These are phyloP conservation scores for Ustilago esculenta DNA, from an alignment of 1,284 basidiomycete genomes.

Conservation along the genomic window DNA sequence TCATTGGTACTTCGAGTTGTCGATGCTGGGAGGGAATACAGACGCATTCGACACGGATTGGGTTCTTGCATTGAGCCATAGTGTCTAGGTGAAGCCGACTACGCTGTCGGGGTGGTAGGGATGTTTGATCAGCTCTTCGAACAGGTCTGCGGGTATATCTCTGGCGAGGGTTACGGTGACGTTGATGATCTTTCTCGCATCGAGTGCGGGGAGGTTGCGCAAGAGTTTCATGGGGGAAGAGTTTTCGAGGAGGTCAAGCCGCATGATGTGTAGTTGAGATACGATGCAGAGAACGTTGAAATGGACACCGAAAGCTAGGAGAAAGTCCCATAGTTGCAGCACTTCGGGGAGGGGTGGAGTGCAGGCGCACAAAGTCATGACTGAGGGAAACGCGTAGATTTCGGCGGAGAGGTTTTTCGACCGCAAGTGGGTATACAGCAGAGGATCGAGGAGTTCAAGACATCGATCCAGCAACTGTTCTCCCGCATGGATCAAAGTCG, in stretches of 20 bases:
- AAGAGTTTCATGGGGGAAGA: constrained; percentile 92
- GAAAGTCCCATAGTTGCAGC: constrained; percentile 93
- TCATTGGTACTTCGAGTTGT: no score
- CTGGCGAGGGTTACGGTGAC: constrained; percentile 91
- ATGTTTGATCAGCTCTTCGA: constrained; percentile 53
- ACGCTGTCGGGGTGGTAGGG: constrained; percentile 45
- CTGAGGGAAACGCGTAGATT: constrained; percentile 94
- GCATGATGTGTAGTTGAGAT: constrained; percentile 87
- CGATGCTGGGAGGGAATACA: no score
- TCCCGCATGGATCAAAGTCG: no score
- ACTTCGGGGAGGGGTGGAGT: constrained; percentile 95
- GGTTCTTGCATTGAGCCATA: neutral
- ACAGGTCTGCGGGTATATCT: constrained; percentile 78
- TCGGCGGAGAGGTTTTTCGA: constrained; percentile 96
- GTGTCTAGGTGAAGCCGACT: constrained; percentile 8
- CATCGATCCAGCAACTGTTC: constrained; percentile 86
- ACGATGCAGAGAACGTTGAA: constrained; percentile 95
- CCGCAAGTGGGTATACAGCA: constrained; percentile 81
- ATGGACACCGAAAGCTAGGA: constrained; percentile 94
- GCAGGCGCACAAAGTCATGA: constrained; percentile 93
- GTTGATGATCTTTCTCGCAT: constrained; percentile 85
- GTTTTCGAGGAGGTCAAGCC: constrained; percentile 85
- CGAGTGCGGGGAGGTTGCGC: constrained; percentile 90
- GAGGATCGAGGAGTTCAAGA: constrained; percentile 86
- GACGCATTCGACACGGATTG: no score